Percentiles rank a stretch among this genome's conserved stretches.
Evolutionary conservation across 2,329 filamentous ascomycete species (phyloP).

Genomic region (Verticillium tricorpus): DNA sequence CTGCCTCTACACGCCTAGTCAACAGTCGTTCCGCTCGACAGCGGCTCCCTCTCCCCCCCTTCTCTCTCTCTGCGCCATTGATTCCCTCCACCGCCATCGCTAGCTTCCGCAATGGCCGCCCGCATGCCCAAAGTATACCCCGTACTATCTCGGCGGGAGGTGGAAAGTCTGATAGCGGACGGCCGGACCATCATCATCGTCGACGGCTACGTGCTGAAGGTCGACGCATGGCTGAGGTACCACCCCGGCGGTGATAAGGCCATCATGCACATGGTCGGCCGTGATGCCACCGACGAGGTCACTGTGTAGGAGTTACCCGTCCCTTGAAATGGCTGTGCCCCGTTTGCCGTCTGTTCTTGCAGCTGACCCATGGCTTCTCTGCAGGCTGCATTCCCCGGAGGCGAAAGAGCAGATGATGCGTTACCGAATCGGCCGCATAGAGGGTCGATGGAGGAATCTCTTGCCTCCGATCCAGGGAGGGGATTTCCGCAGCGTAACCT

Average conservation of each 20-base stretch:
- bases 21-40: not conserved
- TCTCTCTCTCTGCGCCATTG: not conserved
- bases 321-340: not conserved
- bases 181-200: slow-evolving; percentile 78
- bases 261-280: slow-evolving; percentile 88
- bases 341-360: not conserved
- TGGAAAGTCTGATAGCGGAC: slow-evolving; percentile 80
- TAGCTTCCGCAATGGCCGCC: not conserved
- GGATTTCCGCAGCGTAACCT: slow-evolving; percentile 50
- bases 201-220: slow-evolving; percentile 75
- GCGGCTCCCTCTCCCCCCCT: too few species aligned
- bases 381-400: slow-evolving; percentile 76
- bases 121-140: not conserved
- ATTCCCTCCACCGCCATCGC: not conserved
- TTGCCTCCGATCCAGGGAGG: slow-evolving; percentile 89
- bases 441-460: slow-evolving; percentile 84
- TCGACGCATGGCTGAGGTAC: slow-evolving; percentile 82
- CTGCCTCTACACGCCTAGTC: not conserved
- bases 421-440: slow-evolving; percentile 78
- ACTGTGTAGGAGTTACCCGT: slow-evolving; percentile 59
- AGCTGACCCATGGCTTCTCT: slow-evolving; percentile 9
- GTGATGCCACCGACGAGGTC: slow-evolving; percentile 92
- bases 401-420: slow-evolving; percentile 71
- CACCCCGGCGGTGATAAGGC: slow-evolving; percentile 91
- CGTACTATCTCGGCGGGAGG: slow-evolving; percentile 34